Evolutionary conservation across 2,329 filamentous ascomycete genomes (phyloP).

Genomic region (Sordariomycetes sp.): DNA sequence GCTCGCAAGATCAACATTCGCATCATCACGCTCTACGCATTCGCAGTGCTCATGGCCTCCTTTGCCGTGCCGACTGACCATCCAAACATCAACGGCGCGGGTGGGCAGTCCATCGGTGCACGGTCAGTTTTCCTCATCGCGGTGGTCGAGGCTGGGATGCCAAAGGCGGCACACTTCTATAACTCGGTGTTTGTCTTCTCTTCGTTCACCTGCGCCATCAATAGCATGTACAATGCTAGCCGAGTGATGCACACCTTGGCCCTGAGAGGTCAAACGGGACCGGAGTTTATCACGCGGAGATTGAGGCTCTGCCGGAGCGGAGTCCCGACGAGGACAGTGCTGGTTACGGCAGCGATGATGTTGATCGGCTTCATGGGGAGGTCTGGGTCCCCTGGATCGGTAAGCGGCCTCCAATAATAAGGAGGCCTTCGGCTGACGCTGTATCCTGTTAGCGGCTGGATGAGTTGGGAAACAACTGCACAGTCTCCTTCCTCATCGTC

Average conservation of each 20-base stretch:
- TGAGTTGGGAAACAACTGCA: conserved; percentile 26
- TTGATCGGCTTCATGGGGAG: conserved; percentile 28
- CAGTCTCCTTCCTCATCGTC: conserved; percentile 28
- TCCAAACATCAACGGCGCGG: conserved; percentile 28
- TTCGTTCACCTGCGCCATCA: conserved; percentile 25
- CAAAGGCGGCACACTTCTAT: conserved; percentile 23
- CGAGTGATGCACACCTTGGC: conserved; percentile 26
- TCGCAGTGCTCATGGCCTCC: conserved; percentile 14
- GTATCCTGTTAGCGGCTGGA: conserved; percentile 17
- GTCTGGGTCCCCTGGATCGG: conserved; percentile 22
- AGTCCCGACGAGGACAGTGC: conserved; percentile 26
- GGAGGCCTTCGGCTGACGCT: conserved; percentile 4
- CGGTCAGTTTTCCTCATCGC: conserved; percentile 25
- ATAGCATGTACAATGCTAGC: conserved; percentile 25
- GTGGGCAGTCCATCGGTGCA: conserved; percentile 20
- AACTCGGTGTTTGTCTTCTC: conserved; percentile 28
- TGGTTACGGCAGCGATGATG: conserved; percentile 27
- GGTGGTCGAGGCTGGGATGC: conserved; percentile 24
- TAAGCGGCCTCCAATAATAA: too few species aligned
- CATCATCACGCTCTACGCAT: conserved; percentile 17
- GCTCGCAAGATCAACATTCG: conserved; percentile 27
- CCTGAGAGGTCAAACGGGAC: conserved; percentile 25
- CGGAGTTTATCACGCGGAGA: conserved; percentile 28
- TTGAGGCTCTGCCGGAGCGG: conserved; percentile 24
- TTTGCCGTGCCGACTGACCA: conserved; percentile 26